Evolutionary conservation across 305 asterid genomes (phyloP).

Genomic region (Plantago coronopus): DNA sequence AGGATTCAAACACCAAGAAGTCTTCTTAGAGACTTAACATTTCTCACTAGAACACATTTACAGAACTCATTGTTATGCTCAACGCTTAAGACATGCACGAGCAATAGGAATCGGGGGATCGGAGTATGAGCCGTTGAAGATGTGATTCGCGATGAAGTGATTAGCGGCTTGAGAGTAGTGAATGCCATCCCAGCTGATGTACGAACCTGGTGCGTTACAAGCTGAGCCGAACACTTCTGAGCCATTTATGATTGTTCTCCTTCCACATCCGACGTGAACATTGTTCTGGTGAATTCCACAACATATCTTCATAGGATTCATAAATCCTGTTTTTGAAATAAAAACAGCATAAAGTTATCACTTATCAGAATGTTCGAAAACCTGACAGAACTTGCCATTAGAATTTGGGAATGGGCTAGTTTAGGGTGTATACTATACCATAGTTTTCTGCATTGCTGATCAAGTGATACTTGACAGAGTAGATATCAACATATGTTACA

Average conservation of each 20-base stretch:
- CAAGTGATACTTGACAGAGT: conserved; percentile 46
- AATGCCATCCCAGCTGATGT: conserved; percentile 69
- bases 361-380: neutral
- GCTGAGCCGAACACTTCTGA: conserved; percentile 35
- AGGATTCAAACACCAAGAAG: no score
- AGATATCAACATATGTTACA: conserved; percentile 50
- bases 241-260: conserved; percentile 33
- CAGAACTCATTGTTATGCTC: neutral
- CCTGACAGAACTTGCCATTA: no score
- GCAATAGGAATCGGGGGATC: conserved; percentile 47
- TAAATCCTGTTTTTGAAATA: conserved; percentile 40
- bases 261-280: conserved; percentile 47
- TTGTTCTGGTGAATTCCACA: conserved; percentile 44
- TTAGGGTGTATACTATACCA: conserved; percentile 25
- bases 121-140: conserved; percentile 44
- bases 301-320: conserved; percentile 42
- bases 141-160: conserved; percentile 43
- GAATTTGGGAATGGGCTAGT: neutral
- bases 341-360: neutral
- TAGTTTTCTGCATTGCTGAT: conserved; percentile 43
- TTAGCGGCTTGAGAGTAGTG: conserved; percentile 58
- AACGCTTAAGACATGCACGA: conserved; percentile 41
- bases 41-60: neutral
- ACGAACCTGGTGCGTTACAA: conserved; percentile 36
- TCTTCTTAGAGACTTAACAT: neutral